Evolutionary conservation across 2,329 filamentous ascomycete genomes (phyloP).

Genomic region (Ustilaginoidea virens): DNA sequence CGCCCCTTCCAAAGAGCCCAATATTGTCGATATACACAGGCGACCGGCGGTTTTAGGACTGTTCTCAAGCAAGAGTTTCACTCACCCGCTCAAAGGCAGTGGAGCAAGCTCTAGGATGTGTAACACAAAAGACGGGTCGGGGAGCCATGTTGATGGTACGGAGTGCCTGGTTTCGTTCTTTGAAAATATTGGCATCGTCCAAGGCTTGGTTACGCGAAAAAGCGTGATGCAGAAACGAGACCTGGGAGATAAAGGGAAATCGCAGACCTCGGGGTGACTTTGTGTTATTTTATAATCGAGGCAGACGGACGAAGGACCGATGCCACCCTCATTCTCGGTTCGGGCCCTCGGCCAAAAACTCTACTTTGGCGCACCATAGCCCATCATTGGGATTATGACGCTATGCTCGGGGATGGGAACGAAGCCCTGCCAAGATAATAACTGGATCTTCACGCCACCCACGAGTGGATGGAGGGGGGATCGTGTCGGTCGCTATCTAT

Average conservation of each 20-base stretch:
- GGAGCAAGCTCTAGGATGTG: conserved; percentile 87
- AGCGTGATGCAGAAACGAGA: too few relatives aligned
- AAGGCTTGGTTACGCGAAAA: too few relatives aligned
- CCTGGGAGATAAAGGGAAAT: neutral
- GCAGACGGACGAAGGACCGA: neutral
- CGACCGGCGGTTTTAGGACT: neutral
- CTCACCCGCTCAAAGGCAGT: conserved; percentile 90
- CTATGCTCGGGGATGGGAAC: neutral
- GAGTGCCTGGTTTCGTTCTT: too few relatives aligned
- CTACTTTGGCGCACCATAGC: neutral
- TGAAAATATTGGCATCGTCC: too few relatives aligned
- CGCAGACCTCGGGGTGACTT: neutral
- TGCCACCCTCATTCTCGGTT: conserved; percentile 1
- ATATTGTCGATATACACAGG: too few relatives aligned
- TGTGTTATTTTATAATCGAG: neutral
- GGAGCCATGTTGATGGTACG: conserved; percentile 5
- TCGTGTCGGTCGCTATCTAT: too few relatives aligned
- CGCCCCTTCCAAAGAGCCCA: conserved; percentile 2
- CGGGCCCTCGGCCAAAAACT: neutral
- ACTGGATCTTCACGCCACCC: conserved; percentile 4
- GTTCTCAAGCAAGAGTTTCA: conserved; percentile 5
- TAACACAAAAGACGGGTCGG: conserved; percentile 69
- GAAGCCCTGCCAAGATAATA: neutral
- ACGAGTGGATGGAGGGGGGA: too few relatives aligned
- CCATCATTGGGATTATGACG: conserved; percentile 1